Evolutionary conservation across 257 asterid genomes (phyloP), one percentile per base, ranked within the genome.

Genomic region (Solanum stenotomum): DNA sequence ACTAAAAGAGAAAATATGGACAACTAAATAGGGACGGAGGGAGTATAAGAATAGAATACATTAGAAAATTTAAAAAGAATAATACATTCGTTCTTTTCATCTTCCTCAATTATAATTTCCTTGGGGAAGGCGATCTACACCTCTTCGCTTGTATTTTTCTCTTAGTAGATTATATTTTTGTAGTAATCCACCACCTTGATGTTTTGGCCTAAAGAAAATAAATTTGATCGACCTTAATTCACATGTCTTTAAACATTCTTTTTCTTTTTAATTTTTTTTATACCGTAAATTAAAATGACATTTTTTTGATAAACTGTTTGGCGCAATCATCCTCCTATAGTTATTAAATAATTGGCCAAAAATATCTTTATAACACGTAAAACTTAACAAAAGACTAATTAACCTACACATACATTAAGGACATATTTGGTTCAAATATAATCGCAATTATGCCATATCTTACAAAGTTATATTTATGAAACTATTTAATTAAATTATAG

Each of bases 251-350:
- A 63, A 16, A 16, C 16, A 3, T 7, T 52, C 0, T 52, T 59
- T 8, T 59, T 59, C 2, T 22, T 22, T 61, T 22, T 22, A 59
- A 20, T 20, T 59, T 23, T 23, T 44, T 44, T 44, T 12, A 12
- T 44, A 9, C 0, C 0, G 0, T 61, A 61, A 61, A n/a, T 61
- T 2, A 61, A 61, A 23, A 10, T 4, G 1, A 63, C 1, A 10
- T 23, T n/a, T 63, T 63, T n/a, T 2, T 0, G 2, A 10, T 63
- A n/a, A 63, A 23, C 0, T 0, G 7, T 63, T n/a, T n/a, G 1
- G 1, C 0, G 1, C 31, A 63, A 63, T 63, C 3, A 10, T 63
- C 12, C 25, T 22, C 11, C 67, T 59, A 1, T 56, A 18, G 11
- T 22, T 59, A 22, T 59, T 59, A 1, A 59, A 0, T 20, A 59